Evolutionary conservation across 2,329 filamentous ascomycete genomes (phyloP), one percentile per base, ranked within the genome.

Genomic region (Westerdykella aurantiaca): DNA sequence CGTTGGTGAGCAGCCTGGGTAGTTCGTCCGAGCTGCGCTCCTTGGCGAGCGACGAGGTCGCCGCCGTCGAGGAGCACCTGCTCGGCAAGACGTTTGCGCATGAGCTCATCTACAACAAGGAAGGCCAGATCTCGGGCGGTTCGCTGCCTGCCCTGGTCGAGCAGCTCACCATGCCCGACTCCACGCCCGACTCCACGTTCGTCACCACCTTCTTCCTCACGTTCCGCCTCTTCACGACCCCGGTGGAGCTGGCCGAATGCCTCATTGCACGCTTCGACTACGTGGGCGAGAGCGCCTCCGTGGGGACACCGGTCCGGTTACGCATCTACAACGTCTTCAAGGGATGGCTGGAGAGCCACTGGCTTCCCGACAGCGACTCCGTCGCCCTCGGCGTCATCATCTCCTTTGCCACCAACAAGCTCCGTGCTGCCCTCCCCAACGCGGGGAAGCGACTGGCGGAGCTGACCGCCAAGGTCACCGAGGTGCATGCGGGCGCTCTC

Each of bases 241-340:
- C 93, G 0, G 64, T 78, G 6, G 82, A 87, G 48, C 80, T 98
- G 49, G 86, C 90, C 0, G 80, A 88, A 61, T 80, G 83, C 4
- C 76, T 98, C n/a, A 85, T 94, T 42, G 85, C 93, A 45, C 83
- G 94, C 23, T 98, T 95, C 65, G 87, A 96, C 46, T 95, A 96
- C 56, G 85, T 95, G 31, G 85, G 81, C 11, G 85, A 93, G 47
- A 86, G 83, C 38, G 80, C 82, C 17, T 78, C 82, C 46, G 79
- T 90, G 50, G 83, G 89, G 17, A 79, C 77, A 2, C 88, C 91
- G 0, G 91, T 97, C 17, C 83, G 90, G 40, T 73, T 98, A 38
- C 82, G 93, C 41, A 88, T 97, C 1, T 97, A 94, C 73, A 97
- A 98, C 63, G 84, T 89, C 44, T 88, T 98, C 76, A 98, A 98